Base-by-base conservation (phyloP, 2,329 filamentous ascomycete species). In the Pestalotiopsis sp. region DNA sequence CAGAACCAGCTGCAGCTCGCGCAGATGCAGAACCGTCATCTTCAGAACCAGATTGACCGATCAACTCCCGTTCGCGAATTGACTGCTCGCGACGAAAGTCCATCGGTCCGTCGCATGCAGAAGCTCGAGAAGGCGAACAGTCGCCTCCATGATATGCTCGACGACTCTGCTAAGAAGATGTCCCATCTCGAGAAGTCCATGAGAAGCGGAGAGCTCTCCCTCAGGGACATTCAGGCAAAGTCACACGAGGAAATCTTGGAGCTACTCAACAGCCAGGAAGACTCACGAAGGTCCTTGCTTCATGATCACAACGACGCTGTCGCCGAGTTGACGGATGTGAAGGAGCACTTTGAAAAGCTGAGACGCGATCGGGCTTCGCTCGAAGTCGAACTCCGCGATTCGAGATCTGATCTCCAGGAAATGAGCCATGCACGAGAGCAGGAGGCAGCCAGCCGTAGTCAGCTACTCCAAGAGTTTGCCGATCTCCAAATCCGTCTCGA, bases 191-290 rank as follows among this genome's bases (percentile, higher is more conserved):
- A 98, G 80, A 92, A 93, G 78, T 94, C 91, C 69, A 91, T 98
- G 68, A 92, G 92, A 68, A 93, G 91, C 45, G 96, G 95, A 13
- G 93, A 98, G 78, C 85, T 98, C 4, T 96, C 94, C 0, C 85
- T 98, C 58, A 92, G 94, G 63, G 95, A 98, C 79, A 90, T 98
- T 60, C 95, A 98, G 79, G 92, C 95, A 2, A 95, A 93, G 78
- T 97, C 94, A 5, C 94, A 98, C 74, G 95, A 98, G 77, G 96
- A 98, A 79, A 90, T 98, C 20, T 92, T 97, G 72, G 94, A 98
- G 71, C 86, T 97, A 52, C 91, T 98, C 77, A 97, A 94, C 79
- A 95, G 92, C 70, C 96, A 98, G 78, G 95, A 98, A 79, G 92
- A 97, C 71, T 94, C 94, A 36, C 90, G 96, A 60, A 90, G 93